Evolutionary conservation across 2,329 filamentous ascomycete genomes (phyloP).

Genomic region (Coniochaeta sp.): DNA sequence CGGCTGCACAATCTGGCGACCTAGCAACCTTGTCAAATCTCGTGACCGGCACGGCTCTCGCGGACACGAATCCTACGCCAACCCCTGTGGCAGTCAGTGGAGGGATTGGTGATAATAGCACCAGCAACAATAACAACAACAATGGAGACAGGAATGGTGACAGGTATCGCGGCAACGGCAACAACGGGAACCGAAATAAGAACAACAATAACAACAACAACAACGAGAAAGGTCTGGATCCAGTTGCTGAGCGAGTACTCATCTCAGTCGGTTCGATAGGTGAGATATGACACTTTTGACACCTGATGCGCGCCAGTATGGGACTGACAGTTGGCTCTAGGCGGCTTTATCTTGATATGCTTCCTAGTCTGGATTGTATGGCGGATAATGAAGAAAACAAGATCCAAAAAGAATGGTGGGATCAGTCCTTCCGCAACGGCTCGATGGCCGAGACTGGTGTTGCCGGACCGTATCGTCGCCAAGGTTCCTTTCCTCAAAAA

Average conservation of each 20-base stretch:
- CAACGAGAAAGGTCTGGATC: slow-evolving; percentile 9
- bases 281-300: slow-evolving; percentile 9
- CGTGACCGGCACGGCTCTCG: neutral
- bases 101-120: neutral
- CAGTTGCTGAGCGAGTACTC: slow-evolving; percentile 19
- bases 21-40: neutral
- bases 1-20: neutral
- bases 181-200: slow-evolving; percentile 4
- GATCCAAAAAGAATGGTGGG: slow-evolving; percentile 12
- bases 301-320: neutral
- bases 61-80: neutral
- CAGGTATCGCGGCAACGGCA: slow-evolving; percentile 1
- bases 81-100: neutral
- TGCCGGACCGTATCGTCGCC: slow-evolving; percentile 15
- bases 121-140: slow-evolving; percentile 6
- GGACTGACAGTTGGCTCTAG: slow-evolving; percentile 15
- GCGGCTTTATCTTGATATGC: slow-evolving; percentile 35
- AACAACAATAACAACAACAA: neutral
- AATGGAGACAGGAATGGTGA: slow-evolving; percentile 5
- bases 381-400: slow-evolving; percentile 27
- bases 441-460: slow-evolving; percentile 6
- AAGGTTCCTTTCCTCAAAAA: slow-evolving; percentile 27
- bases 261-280: slow-evolving; percentile 27
- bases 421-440: slow-evolving; percentile 4
- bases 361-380: slow-evolving; percentile 38